Conservation (phyloP, 768 basidiomycete genomes). For the Lepiota brunneoincarnata region DNA sequence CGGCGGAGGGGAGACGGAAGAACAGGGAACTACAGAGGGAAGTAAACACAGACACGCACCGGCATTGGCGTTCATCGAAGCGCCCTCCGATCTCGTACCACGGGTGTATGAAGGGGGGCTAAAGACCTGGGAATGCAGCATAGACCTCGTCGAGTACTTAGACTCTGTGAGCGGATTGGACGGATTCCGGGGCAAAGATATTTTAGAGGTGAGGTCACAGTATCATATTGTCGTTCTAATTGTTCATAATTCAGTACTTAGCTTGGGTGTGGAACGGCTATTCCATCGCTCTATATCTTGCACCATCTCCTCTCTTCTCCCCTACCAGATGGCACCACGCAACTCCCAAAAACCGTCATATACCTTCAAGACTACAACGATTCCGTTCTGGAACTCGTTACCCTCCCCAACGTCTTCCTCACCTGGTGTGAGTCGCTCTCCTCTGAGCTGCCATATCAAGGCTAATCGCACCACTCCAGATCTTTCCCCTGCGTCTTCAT, state of each 20-base stretch:
- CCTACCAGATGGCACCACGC: constrained; percentile 10
- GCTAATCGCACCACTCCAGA: constrained; percentile 34
- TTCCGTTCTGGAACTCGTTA: constrained; percentile 75
- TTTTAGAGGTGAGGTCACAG: constrained; percentile 65
- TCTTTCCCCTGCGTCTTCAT: constrained; percentile 52
- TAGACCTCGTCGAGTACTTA: constrained; percentile 79
- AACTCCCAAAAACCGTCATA: constrained; percentile 41
- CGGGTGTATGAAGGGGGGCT: constrained; percentile 94
- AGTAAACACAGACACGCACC: constrained; percentile 19
- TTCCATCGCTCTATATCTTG: constrained; percentile 79
- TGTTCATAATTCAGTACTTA: constrained; percentile 26
- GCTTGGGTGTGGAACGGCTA: constrained; percentile 92
- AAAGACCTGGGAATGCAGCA: constrained; percentile 96
- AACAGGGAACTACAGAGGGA: constrained; percentile 3
- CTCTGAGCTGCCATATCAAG: background rate
- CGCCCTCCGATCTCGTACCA: constrained; percentile 87
- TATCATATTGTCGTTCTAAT: background rate
- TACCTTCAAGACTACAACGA: constrained; percentile 93
- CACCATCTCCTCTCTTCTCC: constrained; percentile 49
- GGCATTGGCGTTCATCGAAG: constrained; percentile 66
- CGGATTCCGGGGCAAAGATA: constrained; percentile 43
- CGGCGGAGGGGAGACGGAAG: background rate
- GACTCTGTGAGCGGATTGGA: constrained; percentile 25
- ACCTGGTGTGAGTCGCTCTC: constrained; percentile 67
- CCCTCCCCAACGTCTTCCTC: constrained; percentile 74